Conservation (phyloP, 495 filamentous ascomycete genomes). For the Parachaetomium inaequale region DNA sequence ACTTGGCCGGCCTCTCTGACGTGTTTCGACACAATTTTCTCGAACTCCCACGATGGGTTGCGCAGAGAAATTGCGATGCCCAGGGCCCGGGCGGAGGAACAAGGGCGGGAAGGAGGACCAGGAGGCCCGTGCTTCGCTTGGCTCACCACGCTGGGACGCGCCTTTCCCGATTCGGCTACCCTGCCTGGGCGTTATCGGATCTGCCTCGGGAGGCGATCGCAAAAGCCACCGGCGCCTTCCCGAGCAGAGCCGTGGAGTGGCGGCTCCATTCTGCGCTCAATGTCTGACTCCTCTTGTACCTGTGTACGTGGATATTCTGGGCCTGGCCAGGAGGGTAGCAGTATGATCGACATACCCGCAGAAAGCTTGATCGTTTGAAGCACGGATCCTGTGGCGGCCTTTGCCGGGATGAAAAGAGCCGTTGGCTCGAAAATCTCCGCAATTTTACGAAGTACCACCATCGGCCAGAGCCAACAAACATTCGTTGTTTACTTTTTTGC, state of each 20-base stretch:
- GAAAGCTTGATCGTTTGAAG: neutral
- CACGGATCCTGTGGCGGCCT: too few species aligned
- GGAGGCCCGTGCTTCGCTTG: slow-evolving; percentile 1
- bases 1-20: neutral
- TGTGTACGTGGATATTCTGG: neutral
- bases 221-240: neutral
- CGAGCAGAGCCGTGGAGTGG: neutral
- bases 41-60: neutral
- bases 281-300: neutral
- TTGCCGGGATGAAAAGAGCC: too few species aligned
- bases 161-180: neutral
- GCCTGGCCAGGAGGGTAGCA: neutral
- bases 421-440: neutral
- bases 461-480: neutral
- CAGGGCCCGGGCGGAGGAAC: neutral
- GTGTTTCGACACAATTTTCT: slow-evolving; percentile 12
- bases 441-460: neutral
- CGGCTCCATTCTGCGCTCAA: neutral
- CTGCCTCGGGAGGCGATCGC: neutral
- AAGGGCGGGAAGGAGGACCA: too few species aligned
- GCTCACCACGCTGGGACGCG: neutral
- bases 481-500: neutral
- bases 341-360: neutral
- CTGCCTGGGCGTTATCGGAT: neutral
- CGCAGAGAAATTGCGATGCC: neutral